Conservation (phyloP, 2,329 filamentous ascomycete genomes). For the Colletotrichum sp. region DNA sequence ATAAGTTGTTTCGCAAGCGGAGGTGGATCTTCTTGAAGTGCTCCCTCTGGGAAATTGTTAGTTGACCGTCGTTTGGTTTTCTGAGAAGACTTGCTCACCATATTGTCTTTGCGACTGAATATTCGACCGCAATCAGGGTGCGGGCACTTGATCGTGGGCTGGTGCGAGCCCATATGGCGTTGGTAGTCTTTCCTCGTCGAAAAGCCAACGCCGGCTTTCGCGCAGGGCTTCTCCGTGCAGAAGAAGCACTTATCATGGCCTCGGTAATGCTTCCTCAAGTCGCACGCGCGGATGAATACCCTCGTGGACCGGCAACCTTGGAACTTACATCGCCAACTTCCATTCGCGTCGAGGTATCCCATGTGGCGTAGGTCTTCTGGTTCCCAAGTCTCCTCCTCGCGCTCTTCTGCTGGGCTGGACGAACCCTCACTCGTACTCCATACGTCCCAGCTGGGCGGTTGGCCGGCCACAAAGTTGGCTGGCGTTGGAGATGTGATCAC, state of each 20-base stretch:
- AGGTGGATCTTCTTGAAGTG: slow-evolving; percentile 10
- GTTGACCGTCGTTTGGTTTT: fast-evolving
- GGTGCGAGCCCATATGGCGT: slow-evolving; percentile 6
- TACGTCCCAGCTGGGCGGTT: background rate
- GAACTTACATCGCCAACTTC: slow-evolving; percentile 5
- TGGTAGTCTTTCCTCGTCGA: slow-evolving; percentile 5
- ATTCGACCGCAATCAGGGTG: slow-evolving; percentile 2
- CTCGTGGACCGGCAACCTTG: background rate
- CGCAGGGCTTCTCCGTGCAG: slow-evolving; percentile 4
- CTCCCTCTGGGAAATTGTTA: background rate
- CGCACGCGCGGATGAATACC: slow-evolving; percentile 5
- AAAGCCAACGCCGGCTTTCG: background rate
- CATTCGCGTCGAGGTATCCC: slow-evolving; percentile 7
- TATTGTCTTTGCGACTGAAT: slow-evolving; percentile 8
- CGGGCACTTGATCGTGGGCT: background rate
- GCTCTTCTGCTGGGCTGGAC: background rate
- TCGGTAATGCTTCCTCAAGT: slow-evolving; percentile 5
- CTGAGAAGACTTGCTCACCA: background rate
- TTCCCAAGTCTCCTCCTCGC: slow-evolving; percentile 1
- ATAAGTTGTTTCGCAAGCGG: background rate
- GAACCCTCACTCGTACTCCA: background rate
- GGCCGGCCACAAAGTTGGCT: background rate
- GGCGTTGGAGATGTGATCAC: background rate
- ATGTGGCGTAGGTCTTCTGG: background rate
- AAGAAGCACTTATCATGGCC: slow-evolving; percentile 11